These are phyloP conservation scores for Bretschneidera sinensis DNA, from an alignment of 345 rosid genomes.

Conservation along the genomic window DNA sequence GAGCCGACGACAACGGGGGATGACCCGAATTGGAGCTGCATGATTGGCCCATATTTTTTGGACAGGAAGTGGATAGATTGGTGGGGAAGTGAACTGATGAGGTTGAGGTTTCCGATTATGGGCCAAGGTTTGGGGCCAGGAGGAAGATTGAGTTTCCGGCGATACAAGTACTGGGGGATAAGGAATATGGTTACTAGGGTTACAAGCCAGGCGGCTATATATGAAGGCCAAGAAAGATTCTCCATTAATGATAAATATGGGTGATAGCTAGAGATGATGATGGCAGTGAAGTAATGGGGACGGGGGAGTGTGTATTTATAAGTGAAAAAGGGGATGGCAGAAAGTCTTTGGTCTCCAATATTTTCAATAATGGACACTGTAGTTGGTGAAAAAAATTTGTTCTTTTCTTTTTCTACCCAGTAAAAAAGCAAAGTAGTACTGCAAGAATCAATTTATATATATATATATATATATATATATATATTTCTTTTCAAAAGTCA, in stretches of 20 bases:
- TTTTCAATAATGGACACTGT: no score
- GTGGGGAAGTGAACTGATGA: conserved; percentile 60
- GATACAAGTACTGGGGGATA: conserved; percentile 29
- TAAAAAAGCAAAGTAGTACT: no score
- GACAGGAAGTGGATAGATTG: conserved; percentile 50
- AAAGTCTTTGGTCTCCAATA: no score
- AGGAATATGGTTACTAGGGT: conserved; percentile 31
- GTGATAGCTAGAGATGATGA: no score
- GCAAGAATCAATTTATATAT: no score
- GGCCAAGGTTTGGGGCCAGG: conserved; percentile 74
- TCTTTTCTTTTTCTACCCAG: no score
- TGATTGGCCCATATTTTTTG: conserved; percentile 49
- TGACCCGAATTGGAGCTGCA: conserved; percentile 57
- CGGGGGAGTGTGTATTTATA: no score
- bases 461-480: no score
- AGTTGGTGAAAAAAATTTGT: no score
- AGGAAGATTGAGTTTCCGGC: conserved; percentile 36
- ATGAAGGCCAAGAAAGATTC: conserved; percentile 7
- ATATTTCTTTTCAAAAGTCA: no score
- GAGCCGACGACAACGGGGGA: conserved; percentile 46
- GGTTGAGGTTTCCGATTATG: conserved; percentile 60
- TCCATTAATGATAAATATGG: conserved; percentile 18
- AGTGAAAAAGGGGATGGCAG: no score
- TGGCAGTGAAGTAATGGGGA: neutral
- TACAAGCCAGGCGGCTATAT: conserved; percentile 25